These are phyloP conservation scores for Coniochaeta prunicola DNA, from an alignment of 2,329 filamentous ascomycete genomes.

Conservation along the genomic window DNA sequence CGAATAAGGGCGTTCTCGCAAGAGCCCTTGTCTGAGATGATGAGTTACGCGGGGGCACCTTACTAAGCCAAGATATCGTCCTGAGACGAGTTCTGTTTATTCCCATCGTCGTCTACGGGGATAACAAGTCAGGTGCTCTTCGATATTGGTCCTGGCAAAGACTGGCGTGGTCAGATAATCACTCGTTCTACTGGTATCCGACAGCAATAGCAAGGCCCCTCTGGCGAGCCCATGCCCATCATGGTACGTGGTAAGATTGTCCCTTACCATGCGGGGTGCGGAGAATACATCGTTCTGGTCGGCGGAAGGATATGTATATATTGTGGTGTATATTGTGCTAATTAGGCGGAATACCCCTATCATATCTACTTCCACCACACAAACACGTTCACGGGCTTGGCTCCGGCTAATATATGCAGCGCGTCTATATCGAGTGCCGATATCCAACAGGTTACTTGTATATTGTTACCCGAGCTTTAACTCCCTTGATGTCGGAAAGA, in stretches of 20 bases:
- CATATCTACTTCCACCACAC: neutral
- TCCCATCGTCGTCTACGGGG: too few species aligned
- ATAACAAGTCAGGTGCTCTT: too few species aligned
- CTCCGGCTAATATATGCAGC: neutral
- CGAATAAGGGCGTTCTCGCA: too few species aligned
- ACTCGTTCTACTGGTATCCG: too few species aligned
- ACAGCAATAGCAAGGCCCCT: too few species aligned
- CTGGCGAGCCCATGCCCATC: too few species aligned
- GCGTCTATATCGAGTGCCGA: neutral
- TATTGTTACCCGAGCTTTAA: neutral
- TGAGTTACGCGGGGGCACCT: too few species aligned
- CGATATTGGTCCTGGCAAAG: too few species aligned
- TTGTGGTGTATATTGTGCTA: neutral
- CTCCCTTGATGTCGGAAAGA: neutral
- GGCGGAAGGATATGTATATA: neutral
- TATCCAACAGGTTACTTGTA: neutral
- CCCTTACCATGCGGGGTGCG: neutral
- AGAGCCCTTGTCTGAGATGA: too few species aligned
- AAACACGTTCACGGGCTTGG: neutral
- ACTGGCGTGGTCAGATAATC: too few species aligned
- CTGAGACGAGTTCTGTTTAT: too few species aligned
- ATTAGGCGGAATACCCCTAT: neutral
- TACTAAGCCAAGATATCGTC: too few species aligned
- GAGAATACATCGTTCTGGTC: neutral
- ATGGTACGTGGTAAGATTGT: neutral